Evolutionary conservation across 2,329 filamentous ascomycete genomes (phyloP).

Genomic region (Fusarium miscanthi): DNA sequence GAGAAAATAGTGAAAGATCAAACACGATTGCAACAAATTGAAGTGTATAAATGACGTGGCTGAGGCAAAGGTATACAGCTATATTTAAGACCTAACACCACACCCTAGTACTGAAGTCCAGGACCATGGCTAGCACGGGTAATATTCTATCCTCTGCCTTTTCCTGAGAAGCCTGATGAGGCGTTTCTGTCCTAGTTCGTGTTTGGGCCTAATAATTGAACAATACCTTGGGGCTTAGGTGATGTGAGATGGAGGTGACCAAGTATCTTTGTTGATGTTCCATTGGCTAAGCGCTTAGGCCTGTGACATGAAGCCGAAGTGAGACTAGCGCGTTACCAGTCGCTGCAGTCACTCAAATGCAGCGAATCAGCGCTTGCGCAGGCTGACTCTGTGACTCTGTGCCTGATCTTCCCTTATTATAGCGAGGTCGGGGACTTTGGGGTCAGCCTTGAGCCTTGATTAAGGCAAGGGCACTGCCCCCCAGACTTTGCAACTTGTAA

Average conservation of each 20-base stretch:
- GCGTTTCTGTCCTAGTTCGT: background rate
- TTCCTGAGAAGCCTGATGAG: constrained; percentile 3
- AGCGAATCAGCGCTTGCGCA: constrained; percentile 9
- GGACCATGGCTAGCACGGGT: background rate
- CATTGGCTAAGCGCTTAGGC: constrained; percentile 14
- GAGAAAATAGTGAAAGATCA: background rate
- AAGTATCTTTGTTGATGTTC: background rate
- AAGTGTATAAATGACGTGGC: constrained; percentile 4
- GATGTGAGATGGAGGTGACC: constrained; percentile 2
- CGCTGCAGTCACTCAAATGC: constrained; percentile 26
- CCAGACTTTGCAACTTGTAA: constrained; percentile 13
- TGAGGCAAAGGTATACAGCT: background rate
- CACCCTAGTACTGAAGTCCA: background rate
- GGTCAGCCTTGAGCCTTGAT: constrained; percentile 6
- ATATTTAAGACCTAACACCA: background rate
- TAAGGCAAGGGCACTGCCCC: constrained; percentile 17
- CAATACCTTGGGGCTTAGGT: background rate
- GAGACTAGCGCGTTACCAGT: constrained; percentile 16
- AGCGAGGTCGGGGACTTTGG: constrained; percentile 1
- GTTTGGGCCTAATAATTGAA: background rate
- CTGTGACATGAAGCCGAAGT: constrained; percentile 11
- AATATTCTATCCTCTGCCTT: background rate
- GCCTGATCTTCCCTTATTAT: constrained; percentile 15
- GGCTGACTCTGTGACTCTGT: background rate
- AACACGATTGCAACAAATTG: background rate